Conservation (phyloP, 352 stramenopile genomes). For the Globisporangium paddicum region DNA sequence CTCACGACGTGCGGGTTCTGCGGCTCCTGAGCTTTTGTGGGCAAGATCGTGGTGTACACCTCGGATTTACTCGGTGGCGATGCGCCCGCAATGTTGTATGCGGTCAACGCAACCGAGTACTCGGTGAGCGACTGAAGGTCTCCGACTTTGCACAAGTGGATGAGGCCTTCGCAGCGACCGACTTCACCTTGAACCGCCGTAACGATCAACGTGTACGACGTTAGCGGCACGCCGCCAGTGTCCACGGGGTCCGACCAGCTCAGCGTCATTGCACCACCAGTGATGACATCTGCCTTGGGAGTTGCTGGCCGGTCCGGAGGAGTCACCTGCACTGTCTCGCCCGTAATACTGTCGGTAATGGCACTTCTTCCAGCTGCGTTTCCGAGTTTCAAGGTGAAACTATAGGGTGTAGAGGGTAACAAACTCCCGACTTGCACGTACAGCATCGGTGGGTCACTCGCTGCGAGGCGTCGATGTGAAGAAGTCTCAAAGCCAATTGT, state of each 20-base stretch:
- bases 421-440: constrained; percentile 42
- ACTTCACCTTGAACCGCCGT: constrained; percentile 15
- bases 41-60: constrained; percentile 21
- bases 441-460: background rate
- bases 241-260: constrained; percentile 46
- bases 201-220: constrained; percentile 31
- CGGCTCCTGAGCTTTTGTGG: constrained; percentile 27
- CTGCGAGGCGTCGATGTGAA: background rate
- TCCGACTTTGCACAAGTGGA: constrained; percentile 30
- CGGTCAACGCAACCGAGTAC: constrained; percentile 33
- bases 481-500: background rate
- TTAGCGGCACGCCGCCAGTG: constrained; percentile 40
- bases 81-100: constrained; percentile 30
- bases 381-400: constrained; percentile 31
- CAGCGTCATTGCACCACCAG: constrained; percentile 37
- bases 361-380: constrained; percentile 30
- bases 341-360: constrained; percentile 5
- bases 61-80: constrained; percentile 19
- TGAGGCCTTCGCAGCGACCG: constrained; percentile 34
- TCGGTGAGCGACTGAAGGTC: constrained; percentile 38
- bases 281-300: constrained; percentile 18
- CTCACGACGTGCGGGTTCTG: constrained; percentile 15
- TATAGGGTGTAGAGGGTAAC: constrained; percentile 33
- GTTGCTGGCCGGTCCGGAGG: constrained; percentile 23
- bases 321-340: constrained; percentile 17